Base-by-base conservation (phyloP, 306 rosid genomes). In the Quercus gilva region DNA sequence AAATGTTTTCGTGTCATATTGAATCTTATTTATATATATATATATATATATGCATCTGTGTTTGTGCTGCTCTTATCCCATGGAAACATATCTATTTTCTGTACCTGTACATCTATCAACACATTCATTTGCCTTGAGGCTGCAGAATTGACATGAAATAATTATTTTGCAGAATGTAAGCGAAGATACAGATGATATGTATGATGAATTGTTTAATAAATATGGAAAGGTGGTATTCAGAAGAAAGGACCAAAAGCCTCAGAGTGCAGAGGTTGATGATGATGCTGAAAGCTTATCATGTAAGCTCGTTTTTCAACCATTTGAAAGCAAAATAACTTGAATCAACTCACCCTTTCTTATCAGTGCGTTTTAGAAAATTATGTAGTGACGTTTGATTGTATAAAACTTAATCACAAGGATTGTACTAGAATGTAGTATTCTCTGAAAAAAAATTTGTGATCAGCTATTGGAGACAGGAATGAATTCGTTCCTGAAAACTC, bases 211-310 rank as follows among this genome's bases (percentile, higher is more conserved):
- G 84, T 88, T 95, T 71, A 87, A 89, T 52, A 95, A 85, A 65
- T 90, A 90, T 74, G 99, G 99, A 53, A 90, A 90, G 80, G 98
- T 95, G 68, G 97, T 95, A 43, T 95, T 78, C 83, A 85, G 81
- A 49, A 90, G 96, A 53, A 83, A 73, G 7, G 97, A 88, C 79
- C 84, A 76, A 80, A 92, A 89, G 83, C 85, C 90, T 81, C 88
- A 85, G 11, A 86, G 78, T 57, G 94, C 84, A 67, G 99, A 95
- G 85, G 74, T 92, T 61, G 98, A 95, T 63, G 97, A 94, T 76
- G 99, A 95, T 76, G 88, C 99, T 1, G 98, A 95, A 82, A 91
- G 97, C 91, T 87, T 95, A 69, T 91, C 98, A 71, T 95, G 99
- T 92, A 89, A 89, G 97, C 73, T 78, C 29, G 74, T 79, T 73